Conservation (phyloP, 2,329 filamentous ascomycete genomes). For the Diaporthe eres region DNA sequence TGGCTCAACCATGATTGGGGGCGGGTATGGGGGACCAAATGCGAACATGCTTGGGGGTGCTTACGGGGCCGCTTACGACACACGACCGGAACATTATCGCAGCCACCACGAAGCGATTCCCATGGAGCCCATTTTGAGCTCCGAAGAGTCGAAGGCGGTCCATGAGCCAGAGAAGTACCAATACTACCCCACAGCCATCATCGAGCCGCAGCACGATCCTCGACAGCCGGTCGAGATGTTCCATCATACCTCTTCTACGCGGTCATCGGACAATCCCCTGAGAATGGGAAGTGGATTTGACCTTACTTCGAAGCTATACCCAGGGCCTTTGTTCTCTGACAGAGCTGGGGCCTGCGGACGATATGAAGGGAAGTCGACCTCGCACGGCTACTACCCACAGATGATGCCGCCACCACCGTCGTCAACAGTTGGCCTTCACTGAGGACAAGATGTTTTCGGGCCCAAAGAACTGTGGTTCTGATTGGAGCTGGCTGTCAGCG, state of each 20-base stretch:
- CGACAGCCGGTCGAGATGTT: conserved; percentile 65
- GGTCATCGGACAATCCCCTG: conserved; percentile 51
- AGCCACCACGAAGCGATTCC: conserved; percentile 65
- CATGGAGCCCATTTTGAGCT: conserved; percentile 64
- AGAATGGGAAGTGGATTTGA: conserved; percentile 51
- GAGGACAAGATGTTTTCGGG: not conserved
- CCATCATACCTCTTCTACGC: conserved; percentile 49
- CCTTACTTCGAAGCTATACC: conserved; percentile 58
- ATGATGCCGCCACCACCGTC: conserved; percentile 59
- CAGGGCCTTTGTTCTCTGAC: conserved; percentile 56
- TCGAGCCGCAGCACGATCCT: conserved; percentile 61
- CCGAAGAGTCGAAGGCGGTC: conserved; percentile 66
- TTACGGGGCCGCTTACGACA: conserved; percentile 57
- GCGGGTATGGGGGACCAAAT: conserved; percentile 55
- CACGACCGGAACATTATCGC: conserved; percentile 57
- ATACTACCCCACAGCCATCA: conserved; percentile 67
- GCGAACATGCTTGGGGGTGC: conserved; percentile 57
- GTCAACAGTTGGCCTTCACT: conserved; percentile 55
- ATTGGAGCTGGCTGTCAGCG: not conserved
- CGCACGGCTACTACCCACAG: conserved; percentile 68
- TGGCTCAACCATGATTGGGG: conserved; percentile 55
- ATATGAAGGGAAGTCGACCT: conserved; percentile 67
- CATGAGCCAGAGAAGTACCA: conserved; percentile 66
- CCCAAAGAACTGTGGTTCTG: not conserved
- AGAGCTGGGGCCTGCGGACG: conserved; percentile 58